These are phyloP conservation scores for Agaricus sinodeliciosus DNA, from an alignment of 768 basidiomycete genomes.

Conservation along the genomic window DNA sequence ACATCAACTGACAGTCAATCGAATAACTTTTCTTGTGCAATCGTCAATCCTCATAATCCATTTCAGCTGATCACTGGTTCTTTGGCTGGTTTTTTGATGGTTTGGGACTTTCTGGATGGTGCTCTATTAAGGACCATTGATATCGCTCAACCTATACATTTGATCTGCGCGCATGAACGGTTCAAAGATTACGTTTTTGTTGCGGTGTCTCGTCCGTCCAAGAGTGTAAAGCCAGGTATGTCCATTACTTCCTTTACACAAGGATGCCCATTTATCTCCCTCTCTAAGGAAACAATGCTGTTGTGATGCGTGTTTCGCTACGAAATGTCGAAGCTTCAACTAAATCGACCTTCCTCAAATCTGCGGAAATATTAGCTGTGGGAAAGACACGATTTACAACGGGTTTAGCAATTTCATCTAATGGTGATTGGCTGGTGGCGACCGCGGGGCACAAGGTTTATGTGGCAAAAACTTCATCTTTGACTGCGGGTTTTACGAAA, in stretches of 20 bases:
- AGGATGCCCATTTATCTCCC: conserved; percentile 2
- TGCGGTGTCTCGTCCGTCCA: conserved; percentile 45
- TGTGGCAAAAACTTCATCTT: conserved; percentile 51
- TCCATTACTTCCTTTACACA: conserved; percentile 18
- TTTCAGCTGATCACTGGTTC: conserved; percentile 88
- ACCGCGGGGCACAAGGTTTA: conserved; percentile 75
- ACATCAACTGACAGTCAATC: conserved; percentile 28
- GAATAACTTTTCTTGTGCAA: conserved; percentile 62
- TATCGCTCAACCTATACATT: conserved; percentile 61
- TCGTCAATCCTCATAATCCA: conserved; percentile 78
- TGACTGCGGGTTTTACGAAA: conserved; percentile 69
- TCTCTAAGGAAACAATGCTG: conserved; percentile 43
- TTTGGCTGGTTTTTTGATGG: conserved; percentile 72
- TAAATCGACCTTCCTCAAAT: conserved; percentile 34
- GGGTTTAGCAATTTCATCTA: conserved; percentile 67
- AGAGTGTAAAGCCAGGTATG: conserved; percentile 27
- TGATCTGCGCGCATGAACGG: conserved; percentile 63
- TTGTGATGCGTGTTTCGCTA: conserved; percentile 60
- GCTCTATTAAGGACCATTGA: conserved; percentile 69
- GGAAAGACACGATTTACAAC: conserved; percentile 63
- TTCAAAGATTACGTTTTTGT: conserved; percentile 69
- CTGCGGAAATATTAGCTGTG: conserved; percentile 46
- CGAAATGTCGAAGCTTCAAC: conserved; percentile 21
- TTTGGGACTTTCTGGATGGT: conserved; percentile 95
- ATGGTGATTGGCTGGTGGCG: conserved; percentile 73